phyloP scores from a whole-genome alignment of 805 yeast genomes.

The Jamesozyma rosinii region DNA sequence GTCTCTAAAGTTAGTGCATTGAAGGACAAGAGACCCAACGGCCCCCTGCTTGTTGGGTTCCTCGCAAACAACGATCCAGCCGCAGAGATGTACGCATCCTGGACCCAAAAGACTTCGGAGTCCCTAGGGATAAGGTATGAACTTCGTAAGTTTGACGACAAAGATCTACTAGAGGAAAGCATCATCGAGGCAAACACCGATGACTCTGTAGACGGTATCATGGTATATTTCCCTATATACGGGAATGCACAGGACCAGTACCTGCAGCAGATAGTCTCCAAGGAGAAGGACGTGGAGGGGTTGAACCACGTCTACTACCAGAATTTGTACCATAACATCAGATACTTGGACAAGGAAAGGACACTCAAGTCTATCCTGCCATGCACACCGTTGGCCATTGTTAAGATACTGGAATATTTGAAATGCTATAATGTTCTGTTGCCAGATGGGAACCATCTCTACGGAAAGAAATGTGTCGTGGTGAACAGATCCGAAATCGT shows the following conservation, averaged over 20 bases:
- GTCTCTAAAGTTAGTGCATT: slow-evolving; percentile 45
- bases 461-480: slow-evolving; percentile 84
- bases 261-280: slow-evolving; percentile 83
- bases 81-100: slow-evolving; percentile 86
- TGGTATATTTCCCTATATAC: slow-evolving; percentile 96
- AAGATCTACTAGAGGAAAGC: slow-evolving; percentile 77
- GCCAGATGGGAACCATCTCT: slow-evolving; percentile 83
- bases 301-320: slow-evolving; percentile 83
- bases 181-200: slow-evolving; percentile 77
- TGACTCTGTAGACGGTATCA: slow-evolving; percentile 73
- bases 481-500: slow-evolving; percentile 95
- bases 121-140: slow-evolving; percentile 81
- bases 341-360: slow-evolving; percentile 72
- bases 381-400: slow-evolving; percentile 92
- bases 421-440: slow-evolving; percentile 77
- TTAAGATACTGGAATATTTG: slow-evolving; percentile 82
- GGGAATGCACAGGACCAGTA: slow-evolving; percentile 94
- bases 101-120: slow-evolving; percentile 89
- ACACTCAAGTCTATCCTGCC: slow-evolving; percentile 80
- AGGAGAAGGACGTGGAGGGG: slow-evolving; percentile 94
- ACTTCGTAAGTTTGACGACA: slow-evolving; percentile 54
- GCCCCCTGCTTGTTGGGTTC: slow-evolving; percentile 81
- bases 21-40: slow-evolving; percentile 29
- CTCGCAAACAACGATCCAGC: slow-evolving; percentile 92
- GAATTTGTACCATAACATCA: slow-evolving; percentile 86